Evolutionary conservation across 768 basidiomycete genomes (phyloP), one percentile per base, ranked within the genome.

Genomic region (Podaxis carcinomalis): DNA sequence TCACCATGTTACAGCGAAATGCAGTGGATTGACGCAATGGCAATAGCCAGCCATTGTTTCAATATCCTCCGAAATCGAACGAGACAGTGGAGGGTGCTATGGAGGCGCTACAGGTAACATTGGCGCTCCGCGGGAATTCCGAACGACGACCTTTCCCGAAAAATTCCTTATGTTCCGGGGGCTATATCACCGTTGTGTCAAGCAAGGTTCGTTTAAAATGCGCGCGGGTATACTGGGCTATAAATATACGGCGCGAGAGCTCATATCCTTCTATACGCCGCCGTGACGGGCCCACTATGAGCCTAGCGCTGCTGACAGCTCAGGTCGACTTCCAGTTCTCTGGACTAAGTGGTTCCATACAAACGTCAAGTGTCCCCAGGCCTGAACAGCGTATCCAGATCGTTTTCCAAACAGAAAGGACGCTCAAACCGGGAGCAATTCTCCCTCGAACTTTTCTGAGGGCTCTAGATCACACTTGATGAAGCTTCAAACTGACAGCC

Each of bases 121-220:
- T 44, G 14, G 39, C 23, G 54, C 54, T 56, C 47, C 32, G 21
- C 49, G 47, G 47, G 6, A 23, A 21, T 39, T 51, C 49, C 35
- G n/a, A 37, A 27, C 13, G 25, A 44, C 14, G n/a, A 32, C 54
- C 54, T 21, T 51, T 23, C 46, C 21, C 47, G 21, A 51, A 57
- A n/a, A 36, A 37, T 39, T 7, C 40, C 40, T n/a, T 28, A 21
- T 28, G 54, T 56, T 44, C 54, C 21, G 39, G 54, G 39, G 40
- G 10, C 54, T 44, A 25, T 28, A 56, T 56, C 39, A 56, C 39
- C 42, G 19, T 27, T 56, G 19, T 56, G 54, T 56, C 54, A 56
- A 56, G 47, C 21, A 57, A 57, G 57, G 47, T 57, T 57, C 49
- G 36, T 36, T 50, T 51, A 23, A 49, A 57, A 39, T 57, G 46